Evolutionary conservation across 805 yeast species (phyloP).

Genomic region (Candida insectalens): DNA sequence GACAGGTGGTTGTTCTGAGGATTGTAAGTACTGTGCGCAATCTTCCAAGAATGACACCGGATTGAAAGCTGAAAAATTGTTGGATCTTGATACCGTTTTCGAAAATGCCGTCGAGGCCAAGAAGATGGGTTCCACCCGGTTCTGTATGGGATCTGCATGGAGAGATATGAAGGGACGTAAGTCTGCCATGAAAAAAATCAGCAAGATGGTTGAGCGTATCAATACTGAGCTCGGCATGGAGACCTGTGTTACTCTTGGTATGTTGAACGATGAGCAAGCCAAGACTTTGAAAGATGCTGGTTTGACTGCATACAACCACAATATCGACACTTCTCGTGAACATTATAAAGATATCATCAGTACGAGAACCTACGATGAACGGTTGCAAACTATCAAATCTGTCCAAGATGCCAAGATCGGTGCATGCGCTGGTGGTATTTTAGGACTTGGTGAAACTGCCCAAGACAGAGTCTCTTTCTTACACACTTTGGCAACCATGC

Average conservation of each 20-base stretch:
- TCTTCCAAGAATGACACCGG: slow-evolving; percentile 63
- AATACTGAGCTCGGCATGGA: slow-evolving; percentile 57
- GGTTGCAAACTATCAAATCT: slow-evolving; percentile 54
- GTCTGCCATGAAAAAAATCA: slow-evolving; percentile 50
- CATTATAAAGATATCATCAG: slow-evolving; percentile 57
- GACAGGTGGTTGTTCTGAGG: slow-evolving; percentile 76
- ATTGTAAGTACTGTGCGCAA: slow-evolving; percentile 76
- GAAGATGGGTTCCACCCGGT: slow-evolving; percentile 63
- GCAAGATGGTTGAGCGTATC: slow-evolving; percentile 55
- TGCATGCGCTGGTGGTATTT: slow-evolving; percentile 73
- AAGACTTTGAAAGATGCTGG: slow-evolving; percentile 54
- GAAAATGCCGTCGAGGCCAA: slow-evolving; percentile 58
- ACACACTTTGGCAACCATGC: slow-evolving; percentile 57
- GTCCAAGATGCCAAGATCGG: slow-evolving; percentile 51
- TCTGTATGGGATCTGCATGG: slow-evolving; percentile 87
- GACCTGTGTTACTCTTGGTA: slow-evolving; percentile 73
- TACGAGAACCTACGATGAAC: slow-evolving; percentile 63
- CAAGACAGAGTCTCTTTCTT: slow-evolving; percentile 65
- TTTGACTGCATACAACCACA: slow-evolving; percentile 74
- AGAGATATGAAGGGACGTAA: slow-evolving; percentile 76
- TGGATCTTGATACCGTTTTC: slow-evolving; percentile 52
- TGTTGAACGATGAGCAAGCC: slow-evolving; percentile 63
- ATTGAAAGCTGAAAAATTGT: slow-evolving; percentile 56
- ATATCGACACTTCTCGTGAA: slow-evolving; percentile 71
- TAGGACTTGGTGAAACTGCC: slow-evolving; percentile 68